Evolutionary conservation across 768 basidiomycete genomes (phyloP).

Genomic region (Suillus tomentosus): DNA sequence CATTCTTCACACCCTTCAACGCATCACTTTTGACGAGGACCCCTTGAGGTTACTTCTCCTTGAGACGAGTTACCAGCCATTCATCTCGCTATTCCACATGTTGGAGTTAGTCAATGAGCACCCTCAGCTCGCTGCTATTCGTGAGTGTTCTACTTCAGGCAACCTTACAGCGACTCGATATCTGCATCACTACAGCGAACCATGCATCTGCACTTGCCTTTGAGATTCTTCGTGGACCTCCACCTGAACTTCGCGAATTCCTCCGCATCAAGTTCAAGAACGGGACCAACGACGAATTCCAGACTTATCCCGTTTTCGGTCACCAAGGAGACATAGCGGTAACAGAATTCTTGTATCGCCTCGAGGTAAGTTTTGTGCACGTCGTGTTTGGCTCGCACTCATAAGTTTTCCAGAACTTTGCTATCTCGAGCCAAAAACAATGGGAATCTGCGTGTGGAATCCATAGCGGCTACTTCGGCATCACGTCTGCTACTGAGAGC

Average conservation of each 20-base stretch:
- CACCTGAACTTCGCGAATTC: slow-evolving; percentile 79
- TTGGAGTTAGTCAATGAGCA: slow-evolving; percentile 54
- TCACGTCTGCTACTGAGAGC: slow-evolving; percentile 7
- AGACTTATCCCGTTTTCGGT: slow-evolving; percentile 68
- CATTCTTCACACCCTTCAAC: slow-evolving; percentile 70
- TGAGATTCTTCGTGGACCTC: slow-evolving; percentile 72
- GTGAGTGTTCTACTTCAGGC: slow-evolving; percentile 43
- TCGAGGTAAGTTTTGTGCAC: slow-evolving; percentile 54
- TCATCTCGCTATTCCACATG: slow-evolving; percentile 83
- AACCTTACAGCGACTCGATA: not conserved
- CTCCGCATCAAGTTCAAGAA: slow-evolving; percentile 84
- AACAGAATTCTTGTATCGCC: slow-evolving; percentile 80
- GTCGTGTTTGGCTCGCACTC: slow-evolving; percentile 4
- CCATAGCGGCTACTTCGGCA: slow-evolving; percentile 24
- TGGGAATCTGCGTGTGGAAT: slow-evolving; percentile 44
- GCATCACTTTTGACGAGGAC: slow-evolving; percentile 75
- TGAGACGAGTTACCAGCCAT: slow-evolving; percentile 83
- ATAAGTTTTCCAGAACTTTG: slow-evolving; percentile 33
- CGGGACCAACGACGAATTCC: slow-evolving; percentile 62
- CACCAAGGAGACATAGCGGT: slow-evolving; percentile 72
- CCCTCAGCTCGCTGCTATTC: slow-evolving; percentile 61
- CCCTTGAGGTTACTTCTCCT: slow-evolving; percentile 76
- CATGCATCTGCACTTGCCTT: slow-evolving; percentile 72
- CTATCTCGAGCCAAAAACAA: slow-evolving; percentile 38
- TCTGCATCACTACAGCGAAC: slow-evolving; percentile 48